These are phyloP conservation scores for Yarrowia sp. DNA, from an alignment of 805 yeast species.

Conservation along the genomic window DNA sequence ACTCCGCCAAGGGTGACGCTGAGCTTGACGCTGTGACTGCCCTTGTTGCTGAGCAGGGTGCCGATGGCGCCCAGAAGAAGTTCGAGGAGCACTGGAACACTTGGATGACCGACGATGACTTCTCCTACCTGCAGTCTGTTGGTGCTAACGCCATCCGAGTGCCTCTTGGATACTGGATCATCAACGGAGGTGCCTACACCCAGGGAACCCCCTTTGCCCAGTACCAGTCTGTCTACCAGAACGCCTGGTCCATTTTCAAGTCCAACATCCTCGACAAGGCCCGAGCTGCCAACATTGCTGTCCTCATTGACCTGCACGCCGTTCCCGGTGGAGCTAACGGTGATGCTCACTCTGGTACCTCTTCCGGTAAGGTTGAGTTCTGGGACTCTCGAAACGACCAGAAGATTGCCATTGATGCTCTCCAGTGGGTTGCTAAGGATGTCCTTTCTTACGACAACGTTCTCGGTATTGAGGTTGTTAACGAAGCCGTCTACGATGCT, in stretches of 20 bases:
- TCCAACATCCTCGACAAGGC: slow-evolving; percentile 57
- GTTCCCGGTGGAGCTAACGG: slow-evolving; percentile 91
- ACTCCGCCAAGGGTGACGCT: slow-evolving; percentile 48
- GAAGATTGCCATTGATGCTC: slow-evolving; percentile 47
- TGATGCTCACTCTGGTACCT: slow-evolving; percentile 78
- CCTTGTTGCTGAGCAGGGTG: slow-evolving; percentile 48
- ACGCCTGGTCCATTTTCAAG: slow-evolving; percentile 60
- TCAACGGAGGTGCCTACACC: slow-evolving; percentile 59
- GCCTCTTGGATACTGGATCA: slow-evolving; percentile 90
- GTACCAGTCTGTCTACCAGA: slow-evolving; percentile 54
- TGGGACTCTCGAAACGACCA: slow-evolving; percentile 48
- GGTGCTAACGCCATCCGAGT: slow-evolving; percentile 80
- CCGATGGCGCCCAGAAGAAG: slow-evolving; percentile 49
- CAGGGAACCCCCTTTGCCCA: slow-evolving; percentile 60
- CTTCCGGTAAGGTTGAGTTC: slow-evolving; percentile 56
- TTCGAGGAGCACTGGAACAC: slow-evolving; percentile 62
- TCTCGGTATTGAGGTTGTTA: slow-evolving; percentile 78
- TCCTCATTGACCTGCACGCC: slow-evolving; percentile 82
- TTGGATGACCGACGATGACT: slow-evolving; percentile 66
- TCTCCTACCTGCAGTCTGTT: slow-evolving; percentile 65
- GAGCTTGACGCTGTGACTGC: slow-evolving; percentile 72
- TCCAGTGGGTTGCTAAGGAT: slow-evolving; percentile 62
- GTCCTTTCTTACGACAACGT: slow-evolving; percentile 59
- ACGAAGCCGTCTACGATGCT: slow-evolving; percentile 69
- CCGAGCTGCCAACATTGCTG: slow-evolving; percentile 57